Base-by-base conservation (phyloP, 192 early-diverging fungal species). In the Coemansia sp. region DNA sequence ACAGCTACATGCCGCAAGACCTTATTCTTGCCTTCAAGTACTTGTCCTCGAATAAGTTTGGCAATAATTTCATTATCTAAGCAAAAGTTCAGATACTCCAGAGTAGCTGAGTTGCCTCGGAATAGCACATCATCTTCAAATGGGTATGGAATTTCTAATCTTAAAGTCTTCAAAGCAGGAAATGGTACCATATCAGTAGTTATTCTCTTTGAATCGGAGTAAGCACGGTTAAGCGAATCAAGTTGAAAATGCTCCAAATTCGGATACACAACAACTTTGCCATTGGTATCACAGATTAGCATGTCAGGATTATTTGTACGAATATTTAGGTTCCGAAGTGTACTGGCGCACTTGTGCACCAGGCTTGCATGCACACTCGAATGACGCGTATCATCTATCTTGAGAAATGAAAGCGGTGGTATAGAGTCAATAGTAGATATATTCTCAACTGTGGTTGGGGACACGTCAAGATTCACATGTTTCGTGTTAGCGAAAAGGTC, bases 121-220 rank as follows among this genome's bases (percentile, higher is more conserved):
- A 68, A 68, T 6, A 68, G 15, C 24, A 59, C 55, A 31, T 68
- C 41, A 46, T 68, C 41, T 8, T 36, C 10, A 33, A 68, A 68
- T 42, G 55, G 67, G 7, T 68, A 68, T 2, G 16, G 27, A 68
- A 16, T 1, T 27, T 1, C 27, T 27, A 27, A 27, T 27, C 1
- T 1, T 27, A 27, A 27, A 27, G 36, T 11, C 27, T 33, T 13
- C 22, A 68, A 38, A 6, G 2, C 20, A 5, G 67, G 67, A 41
- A 60, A 68, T 5, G 42, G 67, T 11, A 44, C 24, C 22, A 16
- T 38, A 4, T 16, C 20, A 3, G 31, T 12, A 52, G 20, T 7
- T 11, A 9, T 12, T 6, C 1, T 16, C 10, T 16, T 10, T 40
- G 36, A 12, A 24, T 13, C 15, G 18, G 10, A 3, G 33, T 22